Evolutionary conservation across 192 early-diverging fungal species (phyloP).

Genomic region (Coemansia sp.): DNA sequence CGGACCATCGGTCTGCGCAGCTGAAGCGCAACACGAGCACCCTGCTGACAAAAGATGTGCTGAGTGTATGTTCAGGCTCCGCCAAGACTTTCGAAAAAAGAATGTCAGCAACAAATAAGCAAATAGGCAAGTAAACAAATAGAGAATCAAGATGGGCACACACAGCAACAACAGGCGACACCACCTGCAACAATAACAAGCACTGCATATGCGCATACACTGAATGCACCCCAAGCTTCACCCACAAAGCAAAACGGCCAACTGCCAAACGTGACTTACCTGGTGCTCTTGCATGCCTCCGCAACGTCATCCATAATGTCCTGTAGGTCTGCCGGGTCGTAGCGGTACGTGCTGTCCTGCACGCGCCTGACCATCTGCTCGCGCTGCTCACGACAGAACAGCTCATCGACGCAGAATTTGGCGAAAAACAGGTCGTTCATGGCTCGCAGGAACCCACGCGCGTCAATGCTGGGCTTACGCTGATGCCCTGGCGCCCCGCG

Average conservation of each 20-base stretch:
- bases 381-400: conserved; percentile 48
- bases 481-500: conserved; percentile 9
- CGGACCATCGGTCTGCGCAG: neutral
- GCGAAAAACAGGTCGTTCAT: conserved; percentile 53
- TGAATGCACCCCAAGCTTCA: too few species aligned
- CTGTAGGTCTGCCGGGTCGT: conserved; percentile 40
- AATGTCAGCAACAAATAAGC: neutral
- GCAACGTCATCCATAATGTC: conserved; percentile 42
- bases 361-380: conserved; percentile 50
- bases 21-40: neutral
- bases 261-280: conserved; percentile 42
- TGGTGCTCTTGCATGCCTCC: conserved; percentile 48
- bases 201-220: too few species aligned
- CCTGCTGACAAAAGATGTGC: neutral
- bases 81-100: neutral
- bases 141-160: neutral
- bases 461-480: conserved; percentile 37
- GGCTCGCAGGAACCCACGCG: conserved; percentile 42
- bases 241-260: too few species aligned
- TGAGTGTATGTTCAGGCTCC: neutral
- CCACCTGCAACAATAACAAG: too few species aligned
- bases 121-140: neutral
- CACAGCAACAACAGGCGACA: too few species aligned
- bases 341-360: conserved; percentile 45
- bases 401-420: conserved; percentile 53